Conservation (phyloP, 331 rosid species). For the Cydonia oblonga region DNA sequence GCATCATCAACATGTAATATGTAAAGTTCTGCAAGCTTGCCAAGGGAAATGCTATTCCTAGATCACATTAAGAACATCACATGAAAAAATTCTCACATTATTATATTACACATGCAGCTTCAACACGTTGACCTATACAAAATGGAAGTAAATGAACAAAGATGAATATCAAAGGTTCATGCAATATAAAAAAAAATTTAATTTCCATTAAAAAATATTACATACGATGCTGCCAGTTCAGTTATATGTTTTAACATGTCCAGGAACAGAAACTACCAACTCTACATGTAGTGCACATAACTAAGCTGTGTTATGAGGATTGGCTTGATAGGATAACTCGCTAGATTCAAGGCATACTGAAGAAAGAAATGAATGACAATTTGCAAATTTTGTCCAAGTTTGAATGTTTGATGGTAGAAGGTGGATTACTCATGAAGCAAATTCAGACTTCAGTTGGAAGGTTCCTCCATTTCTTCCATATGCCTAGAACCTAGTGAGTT, state of each 20-base stretch:
- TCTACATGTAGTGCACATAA: background rate
- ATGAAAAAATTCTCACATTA: background rate
- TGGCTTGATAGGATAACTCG: background rate
- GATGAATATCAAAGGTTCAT: too few species aligned
- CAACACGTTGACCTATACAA: constrained; percentile 1
- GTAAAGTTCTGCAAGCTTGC: background rate
- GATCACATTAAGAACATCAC: background rate
- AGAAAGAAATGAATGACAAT: background rate
- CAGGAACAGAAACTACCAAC: background rate
- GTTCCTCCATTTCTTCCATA: background rate
- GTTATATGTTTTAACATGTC: background rate
- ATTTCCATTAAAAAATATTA: background rate
- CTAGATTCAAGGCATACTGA: background rate
- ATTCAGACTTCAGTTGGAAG: background rate
- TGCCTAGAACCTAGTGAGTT: background rate
- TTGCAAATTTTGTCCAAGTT: background rate
- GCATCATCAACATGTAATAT: constrained; percentile 15
- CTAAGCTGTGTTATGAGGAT: background rate
- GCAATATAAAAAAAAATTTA: background rate
- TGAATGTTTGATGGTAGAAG: background rate
- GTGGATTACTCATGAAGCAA: background rate
- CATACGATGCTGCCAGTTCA: background rate
- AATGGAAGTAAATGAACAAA: background rate
- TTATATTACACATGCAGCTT: background rate
- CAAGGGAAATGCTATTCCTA: background rate